Percentiles rank a stretch among this genome's conserved stretches.
Conservation (phyloP, 2,329 filamentous ascomycete genomes). For the Gyromitra esculenta region DNA sequence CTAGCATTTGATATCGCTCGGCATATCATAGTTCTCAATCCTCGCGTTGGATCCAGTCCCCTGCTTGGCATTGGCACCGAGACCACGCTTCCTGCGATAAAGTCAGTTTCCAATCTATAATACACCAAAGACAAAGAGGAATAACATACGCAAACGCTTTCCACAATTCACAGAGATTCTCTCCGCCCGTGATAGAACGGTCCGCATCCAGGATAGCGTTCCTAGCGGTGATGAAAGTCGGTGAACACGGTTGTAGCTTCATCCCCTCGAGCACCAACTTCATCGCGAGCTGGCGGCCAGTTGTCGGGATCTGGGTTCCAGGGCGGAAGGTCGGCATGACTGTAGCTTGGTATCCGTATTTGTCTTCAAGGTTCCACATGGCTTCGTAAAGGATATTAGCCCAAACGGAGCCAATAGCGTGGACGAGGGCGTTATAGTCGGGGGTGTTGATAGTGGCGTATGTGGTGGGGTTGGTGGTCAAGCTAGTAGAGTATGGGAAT, state of each 20-base stretch:
- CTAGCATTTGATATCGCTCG: slow-evolving; percentile 15
- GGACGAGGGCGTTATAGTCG: slow-evolving; percentile 63
- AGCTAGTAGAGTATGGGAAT: slow-evolving; percentile 66
- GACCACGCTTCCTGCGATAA: slow-evolving; percentile 63
- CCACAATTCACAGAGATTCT: slow-evolving; percentile 67
- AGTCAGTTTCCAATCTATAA: not conserved
- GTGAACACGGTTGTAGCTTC: slow-evolving; percentile 68
- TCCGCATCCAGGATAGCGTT: slow-evolving; percentile 69
- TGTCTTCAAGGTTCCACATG: slow-evolving; percentile 69
- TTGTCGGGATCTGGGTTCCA: slow-evolving; percentile 64
- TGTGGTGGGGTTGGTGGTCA: slow-evolving; percentile 65
- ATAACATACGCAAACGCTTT: slow-evolving; percentile 63
- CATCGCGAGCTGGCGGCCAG: slow-evolving; percentile 66
- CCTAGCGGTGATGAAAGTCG: slow-evolving; percentile 66
- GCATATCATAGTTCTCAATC: slow-evolving; percentile 23
- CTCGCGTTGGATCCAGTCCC: slow-evolving; percentile 33
- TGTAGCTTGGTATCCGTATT: slow-evolving; percentile 65
- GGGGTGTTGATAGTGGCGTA: slow-evolving; percentile 64
- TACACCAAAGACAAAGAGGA: not conserved
- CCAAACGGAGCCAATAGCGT: slow-evolving; percentile 67
- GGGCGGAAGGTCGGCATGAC: slow-evolving; percentile 62
- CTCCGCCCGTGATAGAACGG: slow-evolving; percentile 64
- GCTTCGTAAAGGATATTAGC: slow-evolving; percentile 67
- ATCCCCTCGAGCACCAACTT: slow-evolving; percentile 67
- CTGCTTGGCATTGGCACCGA: slow-evolving; percentile 61